These are phyloP conservation scores for Dactylorhiza incarnata DNA, from an alignment of 106 monocot genomes.

Conservation along the genomic window DNA sequence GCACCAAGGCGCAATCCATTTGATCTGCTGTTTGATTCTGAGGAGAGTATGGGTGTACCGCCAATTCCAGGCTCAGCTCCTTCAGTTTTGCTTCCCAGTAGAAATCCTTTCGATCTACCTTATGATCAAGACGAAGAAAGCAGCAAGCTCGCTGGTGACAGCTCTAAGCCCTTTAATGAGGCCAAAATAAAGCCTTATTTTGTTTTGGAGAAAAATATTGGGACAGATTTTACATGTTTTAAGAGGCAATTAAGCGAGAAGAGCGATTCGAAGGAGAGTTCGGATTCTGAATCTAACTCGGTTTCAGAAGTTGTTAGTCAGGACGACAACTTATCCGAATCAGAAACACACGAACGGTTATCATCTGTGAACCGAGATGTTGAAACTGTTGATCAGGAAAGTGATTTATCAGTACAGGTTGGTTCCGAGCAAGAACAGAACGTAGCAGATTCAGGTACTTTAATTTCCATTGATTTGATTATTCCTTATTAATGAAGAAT, in stretches of 20 bases:
- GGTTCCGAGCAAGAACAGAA: conserved; percentile 7
- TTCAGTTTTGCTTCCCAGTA: conserved; percentile 37
- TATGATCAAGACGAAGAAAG: conserved; percentile 21
- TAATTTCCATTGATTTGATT: neutral
- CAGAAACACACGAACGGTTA: conserved; percentile 7
- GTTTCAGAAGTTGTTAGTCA: conserved; percentile 24
- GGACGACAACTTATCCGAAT: conserved; percentile 18
- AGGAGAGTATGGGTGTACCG: conserved; percentile 32
- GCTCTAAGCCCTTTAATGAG: conserved; percentile 2
- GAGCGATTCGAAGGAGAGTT: conserved; percentile 28
- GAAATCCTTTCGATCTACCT: conserved; percentile 62
- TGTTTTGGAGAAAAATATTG: conserved; percentile 31
- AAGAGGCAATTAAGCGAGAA: conserved; percentile 30
- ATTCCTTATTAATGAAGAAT: neutral
- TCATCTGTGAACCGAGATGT: neutral
- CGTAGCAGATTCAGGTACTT: neutral
- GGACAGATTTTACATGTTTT: conserved; percentile 3
- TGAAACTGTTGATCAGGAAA: conserved; percentile 13
- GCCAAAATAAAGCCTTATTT: conserved; percentile 39
- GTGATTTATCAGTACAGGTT: conserved; percentile 20
- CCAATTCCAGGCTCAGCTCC: conserved; percentile 77
- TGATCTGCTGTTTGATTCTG: conserved; percentile 57
- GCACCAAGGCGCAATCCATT: conserved; percentile 61
- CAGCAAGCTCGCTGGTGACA: neutral
- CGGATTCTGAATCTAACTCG: conserved; percentile 24